phyloP scores from a whole-genome alignment of 805 yeast species.

The Myxozyma sirexii region DNA sequence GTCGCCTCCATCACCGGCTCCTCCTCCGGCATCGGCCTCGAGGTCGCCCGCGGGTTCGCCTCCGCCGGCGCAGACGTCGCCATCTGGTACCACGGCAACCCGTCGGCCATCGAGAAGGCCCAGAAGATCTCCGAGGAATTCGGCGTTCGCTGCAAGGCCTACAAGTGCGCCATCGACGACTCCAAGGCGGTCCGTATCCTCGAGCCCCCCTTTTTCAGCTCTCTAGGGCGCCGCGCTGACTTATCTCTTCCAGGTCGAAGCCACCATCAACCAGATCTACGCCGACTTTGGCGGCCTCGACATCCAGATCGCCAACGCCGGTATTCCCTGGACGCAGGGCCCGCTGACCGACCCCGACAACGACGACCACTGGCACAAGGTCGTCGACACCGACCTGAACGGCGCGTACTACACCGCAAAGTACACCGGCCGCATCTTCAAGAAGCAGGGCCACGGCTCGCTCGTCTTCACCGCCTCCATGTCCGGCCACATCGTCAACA shows the following conservation, averaged over 20 bases:
- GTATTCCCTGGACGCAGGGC: conserved; percentile 78
- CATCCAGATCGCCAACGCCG: conserved; percentile 87
- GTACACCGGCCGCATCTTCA: conserved; percentile 72
- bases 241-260: conserved; percentile 45
- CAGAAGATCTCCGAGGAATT: conserved; percentile 57
- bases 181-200: conserved; percentile 41
- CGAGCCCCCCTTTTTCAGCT: too few relatives aligned
- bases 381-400: conserved; percentile 74
- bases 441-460: conserved; percentile 73
- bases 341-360: conserved; percentile 53
- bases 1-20: conserved; percentile 54
- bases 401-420: conserved; percentile 80
- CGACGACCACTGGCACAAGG: conserved; percentile 64
- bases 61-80: conserved; percentile 76
- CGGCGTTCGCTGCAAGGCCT: conserved; percentile 64
- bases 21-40: conserved; percentile 57
- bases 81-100: conserved; percentile 64
- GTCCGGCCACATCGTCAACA: conserved; percentile 85
- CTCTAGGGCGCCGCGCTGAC: background rate
- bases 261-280: conserved; percentile 54
- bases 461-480: conserved; percentile 84
- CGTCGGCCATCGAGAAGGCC: conserved; percentile 63
- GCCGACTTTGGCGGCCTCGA: conserved; percentile 79
- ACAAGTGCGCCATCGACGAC: conserved; percentile 61
- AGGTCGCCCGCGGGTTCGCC: conserved; percentile 53